Conservation (phyloP, 169 alveolate genomes). For the Amoebophrya sp. region DNA sequence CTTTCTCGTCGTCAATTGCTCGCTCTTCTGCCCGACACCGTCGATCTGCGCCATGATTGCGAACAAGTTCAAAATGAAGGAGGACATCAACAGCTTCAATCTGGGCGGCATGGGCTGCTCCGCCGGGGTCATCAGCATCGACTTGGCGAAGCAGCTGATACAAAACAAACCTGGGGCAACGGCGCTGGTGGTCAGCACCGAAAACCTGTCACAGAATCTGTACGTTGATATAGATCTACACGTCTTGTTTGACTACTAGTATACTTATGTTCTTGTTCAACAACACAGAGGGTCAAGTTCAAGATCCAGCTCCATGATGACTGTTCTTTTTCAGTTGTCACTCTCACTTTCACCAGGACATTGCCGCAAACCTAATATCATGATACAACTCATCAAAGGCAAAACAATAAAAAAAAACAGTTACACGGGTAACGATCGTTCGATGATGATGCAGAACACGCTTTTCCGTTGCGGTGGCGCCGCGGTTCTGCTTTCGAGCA, state of each 20-base stretch:
- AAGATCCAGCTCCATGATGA: too few species aligned
- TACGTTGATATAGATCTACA: too few species aligned
- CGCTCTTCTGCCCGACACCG: constrained; percentile 25
- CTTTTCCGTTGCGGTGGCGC: constrained; percentile 31
- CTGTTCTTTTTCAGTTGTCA: too few species aligned
- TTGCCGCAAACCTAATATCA: too few species aligned
- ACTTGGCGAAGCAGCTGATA: constrained; percentile 18
- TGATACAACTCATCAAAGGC: too few species aligned
- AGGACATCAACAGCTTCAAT: background rate
- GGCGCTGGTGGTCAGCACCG: constrained; percentile 24
- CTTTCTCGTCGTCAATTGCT: constrained; percentile 28
- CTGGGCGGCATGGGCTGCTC: constrained; percentile 35
- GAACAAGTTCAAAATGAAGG: background rate
- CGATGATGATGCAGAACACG: constrained; percentile 22
- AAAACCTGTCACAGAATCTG: background rate
- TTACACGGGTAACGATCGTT: constrained; percentile 26
- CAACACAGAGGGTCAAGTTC: too few species aligned
- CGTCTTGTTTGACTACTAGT: too few species aligned
- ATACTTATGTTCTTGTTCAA: too few species aligned
- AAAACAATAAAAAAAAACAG: too few species aligned
- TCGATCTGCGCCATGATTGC: constrained; percentile 32
- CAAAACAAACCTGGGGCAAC: background rate
- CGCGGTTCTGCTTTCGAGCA: background rate
- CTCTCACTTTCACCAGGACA: too few species aligned
- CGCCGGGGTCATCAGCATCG: constrained; percentile 22